Evolutionary conservation across 1,284 basidiomycete genomes (phyloP).

Genomic region (Boletus sp.): DNA sequence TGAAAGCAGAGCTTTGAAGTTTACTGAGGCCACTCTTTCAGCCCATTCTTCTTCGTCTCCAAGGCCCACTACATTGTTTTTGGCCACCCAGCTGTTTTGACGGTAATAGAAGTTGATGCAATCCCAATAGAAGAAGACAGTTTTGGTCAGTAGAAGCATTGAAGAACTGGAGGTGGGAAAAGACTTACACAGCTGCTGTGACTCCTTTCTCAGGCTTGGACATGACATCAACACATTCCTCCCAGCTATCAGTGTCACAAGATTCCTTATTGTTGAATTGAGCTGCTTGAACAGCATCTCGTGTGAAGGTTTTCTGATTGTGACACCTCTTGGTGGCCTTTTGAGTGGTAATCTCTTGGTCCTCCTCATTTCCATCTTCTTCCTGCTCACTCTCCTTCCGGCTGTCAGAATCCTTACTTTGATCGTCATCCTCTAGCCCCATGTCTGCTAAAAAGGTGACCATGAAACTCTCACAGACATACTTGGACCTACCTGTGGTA

Average conservation of each 20-base stretch:
- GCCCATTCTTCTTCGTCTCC: background rate
- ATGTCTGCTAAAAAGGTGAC: too few species aligned
- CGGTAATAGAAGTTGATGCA: background rate
- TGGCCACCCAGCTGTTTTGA: background rate
- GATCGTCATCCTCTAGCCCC: too few species aligned
- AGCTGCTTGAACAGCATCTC: background rate
- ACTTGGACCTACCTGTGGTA: background rate
- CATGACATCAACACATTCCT: background rate
- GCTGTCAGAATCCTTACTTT: too few species aligned
- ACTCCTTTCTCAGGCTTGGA: background rate
- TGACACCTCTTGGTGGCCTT: background rate
- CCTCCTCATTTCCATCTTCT: too few species aligned
- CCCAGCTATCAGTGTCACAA: background rate
- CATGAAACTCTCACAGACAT: too few species aligned
- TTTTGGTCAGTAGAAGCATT: background rate
- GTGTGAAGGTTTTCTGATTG: background rate
- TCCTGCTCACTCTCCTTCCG: too few species aligned
- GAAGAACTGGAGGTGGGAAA: background rate
- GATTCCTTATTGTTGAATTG: too few species aligned
- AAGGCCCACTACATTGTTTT: background rate
- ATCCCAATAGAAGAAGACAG: background rate
- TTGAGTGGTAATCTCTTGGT: too few species aligned
- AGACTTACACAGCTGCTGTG: background rate
- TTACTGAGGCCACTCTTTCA: background rate
- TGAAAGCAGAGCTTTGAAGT: background rate